Evolutionary conservation across 768 basidiomycete genomes (phyloP).

Genomic region (Exsudoporus frostii): DNA sequence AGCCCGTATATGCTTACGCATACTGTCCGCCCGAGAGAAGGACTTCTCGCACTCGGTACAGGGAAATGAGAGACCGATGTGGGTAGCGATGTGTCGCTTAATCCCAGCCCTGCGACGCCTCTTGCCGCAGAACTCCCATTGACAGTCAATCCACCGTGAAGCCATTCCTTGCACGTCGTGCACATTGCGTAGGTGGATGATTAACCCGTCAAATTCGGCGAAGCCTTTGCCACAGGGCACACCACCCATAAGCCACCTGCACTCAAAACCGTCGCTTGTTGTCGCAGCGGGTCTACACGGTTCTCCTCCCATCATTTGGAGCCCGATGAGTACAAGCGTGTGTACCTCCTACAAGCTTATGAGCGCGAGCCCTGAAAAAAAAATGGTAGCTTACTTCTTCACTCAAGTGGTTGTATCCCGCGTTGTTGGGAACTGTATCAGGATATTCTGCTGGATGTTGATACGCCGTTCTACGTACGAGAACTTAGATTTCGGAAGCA

Average conservation of each 20-base stretch:
- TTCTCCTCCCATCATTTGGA: not conserved
- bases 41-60: not conserved
- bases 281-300: not conserved
- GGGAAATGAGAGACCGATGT: not conserved
- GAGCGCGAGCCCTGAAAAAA: not conserved
- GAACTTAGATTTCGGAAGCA: not conserved
- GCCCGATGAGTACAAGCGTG: not conserved
- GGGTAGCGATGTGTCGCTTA: conserved; percentile 7
- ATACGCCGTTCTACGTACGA: not conserved
- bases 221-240: not conserved
- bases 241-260: conserved; percentile 1
- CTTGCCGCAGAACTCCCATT: conserved; percentile 5
- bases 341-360: conserved; percentile 2
- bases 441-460: not conserved
- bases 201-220: not conserved
- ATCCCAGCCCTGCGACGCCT: not conserved
- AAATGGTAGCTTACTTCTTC: not conserved
- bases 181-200: not conserved
- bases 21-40: conserved; percentile 3
- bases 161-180: conserved; percentile 10
- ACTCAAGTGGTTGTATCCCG: conserved; percentile 3
- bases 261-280: not conserved
- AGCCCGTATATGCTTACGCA: conserved; percentile 4
- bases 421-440: accelerated
- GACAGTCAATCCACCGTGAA: not conserved